These are phyloP conservation scores for Paramyrothecium sp. DNA, from an alignment of 2,329 filamentous ascomycete genomes.

Conservation along the genomic window DNA sequence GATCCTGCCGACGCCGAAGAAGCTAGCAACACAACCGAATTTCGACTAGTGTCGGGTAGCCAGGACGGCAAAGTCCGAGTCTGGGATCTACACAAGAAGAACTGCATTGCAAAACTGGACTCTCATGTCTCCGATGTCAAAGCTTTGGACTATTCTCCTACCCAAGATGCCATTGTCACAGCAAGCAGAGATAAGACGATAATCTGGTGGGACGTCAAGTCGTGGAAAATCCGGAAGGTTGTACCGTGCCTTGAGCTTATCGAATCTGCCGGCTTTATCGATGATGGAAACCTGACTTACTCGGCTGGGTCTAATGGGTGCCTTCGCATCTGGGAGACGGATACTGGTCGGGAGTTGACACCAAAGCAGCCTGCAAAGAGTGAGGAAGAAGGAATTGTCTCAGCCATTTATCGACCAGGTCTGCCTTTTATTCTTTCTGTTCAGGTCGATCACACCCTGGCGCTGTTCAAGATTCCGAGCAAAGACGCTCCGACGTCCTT, in stretches of 20 bases:
- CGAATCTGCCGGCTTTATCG: conserved; percentile 79
- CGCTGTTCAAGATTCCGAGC: conserved; percentile 60
- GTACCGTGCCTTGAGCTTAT: conserved; percentile 83
- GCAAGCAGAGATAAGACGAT: conserved; percentile 91
- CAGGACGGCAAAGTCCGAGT: conserved; percentile 92
- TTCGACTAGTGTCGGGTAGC: conserved; percentile 83
- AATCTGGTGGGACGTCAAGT: conserved; percentile 84
- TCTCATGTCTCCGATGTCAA: conserved; percentile 96
- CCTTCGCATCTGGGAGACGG: conserved; percentile 79
- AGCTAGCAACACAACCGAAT: conserved; percentile 50
- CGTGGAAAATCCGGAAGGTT: conserved; percentile 80
- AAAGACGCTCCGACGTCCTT: conserved; percentile 31
- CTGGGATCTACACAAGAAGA: conserved; percentile 87
- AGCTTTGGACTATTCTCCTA: conserved; percentile 74
- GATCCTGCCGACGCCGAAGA: conserved; percentile 38
- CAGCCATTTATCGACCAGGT: conserved; percentile 64
- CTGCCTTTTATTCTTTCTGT: conserved; percentile 75
- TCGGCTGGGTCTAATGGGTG: conserved; percentile 83
- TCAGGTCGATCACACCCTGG: conserved; percentile 85
- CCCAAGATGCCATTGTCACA: conserved; percentile 75
- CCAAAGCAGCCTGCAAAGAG: conserved; percentile 62
- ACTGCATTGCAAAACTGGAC: conserved; percentile 73
- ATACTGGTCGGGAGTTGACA: conserved; percentile 76
- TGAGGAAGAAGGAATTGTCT: conserved; percentile 67
- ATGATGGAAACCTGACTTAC: conserved; percentile 69